Base-by-base conservation (phyloP, 306 rosid genomes). In the Acacia confusa region DNA sequence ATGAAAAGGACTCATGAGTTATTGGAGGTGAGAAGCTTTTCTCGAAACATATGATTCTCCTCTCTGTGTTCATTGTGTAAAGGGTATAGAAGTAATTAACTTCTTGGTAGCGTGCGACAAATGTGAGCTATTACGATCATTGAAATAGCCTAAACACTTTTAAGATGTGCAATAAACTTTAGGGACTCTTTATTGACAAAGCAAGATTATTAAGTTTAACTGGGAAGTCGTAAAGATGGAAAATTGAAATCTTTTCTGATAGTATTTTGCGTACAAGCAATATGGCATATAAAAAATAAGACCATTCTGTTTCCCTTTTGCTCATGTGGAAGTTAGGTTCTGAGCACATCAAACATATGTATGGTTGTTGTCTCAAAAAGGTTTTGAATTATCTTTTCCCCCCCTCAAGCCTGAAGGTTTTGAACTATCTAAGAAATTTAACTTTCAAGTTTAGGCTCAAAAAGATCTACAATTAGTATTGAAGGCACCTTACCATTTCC, bases 1-100 rank as follows among this genome's bases (percentile, higher is more conserved):
- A 95, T 95, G 97, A 93, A 90, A 88, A 87, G 95, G 84, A 95
- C 97, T 32, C 99, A 95, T 86, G 97, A 95, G 36, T 79, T 95
- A 76, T 80, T 95, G 87, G 97, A 95, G 99, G 99, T 95, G 76
- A 78, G 87, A 50, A 34, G 60, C 47, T 58, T 67, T 40, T 13
- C 70, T 78, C 16, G 4, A 3, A 4, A 20, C 7, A 2, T 5
- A 22, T 10, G 2, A 48, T 38, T 69, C 28, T 69, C 17, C 8
- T 53, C 28, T 52, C 6, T n/a, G 75, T 67, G 75, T 67, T 48
- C 27, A 20, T 28, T 28, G 10, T 7, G 22, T 19, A 2, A 36
- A 25, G 36, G 74, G 43, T 25, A 36, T 47, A 24, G 17, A 28
- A 45, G 71, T 27, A 22, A 25, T 4, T 76, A 66, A 60, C 47